Percentiles rank a stretch among this genome's conserved stretches.
phyloP scores from a whole-genome alignment of 2,329 filamentous ascomycete species.

The Fusarium torreyae region DNA sequence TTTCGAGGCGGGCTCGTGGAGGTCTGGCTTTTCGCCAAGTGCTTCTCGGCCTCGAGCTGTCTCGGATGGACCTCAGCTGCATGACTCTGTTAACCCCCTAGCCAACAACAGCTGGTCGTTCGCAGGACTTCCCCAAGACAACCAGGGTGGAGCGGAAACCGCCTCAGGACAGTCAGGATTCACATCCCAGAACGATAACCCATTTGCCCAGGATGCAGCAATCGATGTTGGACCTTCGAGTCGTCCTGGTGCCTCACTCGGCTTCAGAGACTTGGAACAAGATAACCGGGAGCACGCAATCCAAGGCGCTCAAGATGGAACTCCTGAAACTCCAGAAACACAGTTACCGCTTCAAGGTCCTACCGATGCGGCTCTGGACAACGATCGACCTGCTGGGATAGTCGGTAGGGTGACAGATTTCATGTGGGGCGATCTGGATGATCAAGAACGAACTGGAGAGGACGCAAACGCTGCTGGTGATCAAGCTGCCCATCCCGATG shows the following conservation, averaged over 20 bases:
- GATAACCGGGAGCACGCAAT: conserved; percentile 4
- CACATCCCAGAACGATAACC: conserved; percentile 1
- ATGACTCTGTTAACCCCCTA: conserved; percentile 64
- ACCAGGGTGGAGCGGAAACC: conserved; percentile 2
- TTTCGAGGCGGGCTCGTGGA: conserved; percentile 13
- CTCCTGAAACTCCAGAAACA: conserved; percentile 1
- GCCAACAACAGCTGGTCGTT: conserved; percentile 76
- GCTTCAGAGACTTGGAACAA: conserved; percentile 9
- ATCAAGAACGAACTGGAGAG: conserved; percentile 48
- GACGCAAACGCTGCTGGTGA: conserved; percentile 61
- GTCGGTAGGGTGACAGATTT: conserved; percentile 66
- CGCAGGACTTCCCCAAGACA: conserved; percentile 55
- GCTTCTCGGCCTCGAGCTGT: conserved; percentile 65
- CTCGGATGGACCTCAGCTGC: conserved; percentile 69
- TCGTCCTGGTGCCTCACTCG: background rate
- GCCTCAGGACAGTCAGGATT: conserved; percentile 3
- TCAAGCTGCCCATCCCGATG: conserved; percentile 56
- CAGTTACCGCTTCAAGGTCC: conserved; percentile 19
- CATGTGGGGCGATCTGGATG: conserved; percentile 72
- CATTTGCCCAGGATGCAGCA: background rate
- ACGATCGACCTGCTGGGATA: conserved; percentile 44
- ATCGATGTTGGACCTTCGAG: conserved; percentile 8
- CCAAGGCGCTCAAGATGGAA: conserved; percentile 17
- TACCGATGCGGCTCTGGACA: conserved; percentile 31
- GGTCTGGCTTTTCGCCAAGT: conserved; percentile 32